Conservation (phyloP, 1,139 yeast species). For the Sugiyamaella grinbergsii region DNA sequence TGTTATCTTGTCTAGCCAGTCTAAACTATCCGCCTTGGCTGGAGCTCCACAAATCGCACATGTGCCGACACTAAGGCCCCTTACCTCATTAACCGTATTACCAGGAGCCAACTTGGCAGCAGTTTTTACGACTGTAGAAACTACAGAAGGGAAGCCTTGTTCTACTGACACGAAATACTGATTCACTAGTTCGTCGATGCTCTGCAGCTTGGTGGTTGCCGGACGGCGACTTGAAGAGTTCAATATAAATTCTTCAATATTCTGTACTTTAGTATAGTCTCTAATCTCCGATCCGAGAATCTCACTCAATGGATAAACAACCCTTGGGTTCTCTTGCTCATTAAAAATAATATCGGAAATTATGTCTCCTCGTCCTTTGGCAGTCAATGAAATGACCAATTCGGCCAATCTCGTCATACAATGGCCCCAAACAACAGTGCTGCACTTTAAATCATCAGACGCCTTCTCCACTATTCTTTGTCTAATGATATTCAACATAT, state of each 20-base stretch:
- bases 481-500: constrained; percentile 54
- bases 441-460: constrained; percentile 52
- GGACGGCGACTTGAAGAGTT: constrained; percentile 31
- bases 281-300: constrained; percentile 65
- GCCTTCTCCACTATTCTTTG: constrained; percentile 52
- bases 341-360: constrained; percentile 46
- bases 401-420: constrained; percentile 85
- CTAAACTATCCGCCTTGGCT: constrained; percentile 52
- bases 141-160: constrained; percentile 83
- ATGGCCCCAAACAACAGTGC: constrained; percentile 67
- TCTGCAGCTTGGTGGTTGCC: constrained; percentile 60
- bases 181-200: constrained; percentile 76
- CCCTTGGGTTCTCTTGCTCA: constrained; percentile 28
- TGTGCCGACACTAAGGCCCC: constrained; percentile 35
- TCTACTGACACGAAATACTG: constrained; percentile 76
- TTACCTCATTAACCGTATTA: constrained; percentile 15
- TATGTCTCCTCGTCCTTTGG: constrained; percentile 85
- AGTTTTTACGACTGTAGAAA: constrained; percentile 89
- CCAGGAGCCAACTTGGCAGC: constrained; percentile 66
- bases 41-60: constrained; percentile 40
- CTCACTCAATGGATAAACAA: constrained; percentile 75
- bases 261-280: constrained; percentile 50
- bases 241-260: constrained; percentile 34
- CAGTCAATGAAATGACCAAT: constrained; percentile 72
- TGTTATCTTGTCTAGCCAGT: constrained; percentile 76